Evolutionary conservation across 148 eudicot genomes (phyloP).

Genomic region (Vaccinium corymbosum): DNA sequence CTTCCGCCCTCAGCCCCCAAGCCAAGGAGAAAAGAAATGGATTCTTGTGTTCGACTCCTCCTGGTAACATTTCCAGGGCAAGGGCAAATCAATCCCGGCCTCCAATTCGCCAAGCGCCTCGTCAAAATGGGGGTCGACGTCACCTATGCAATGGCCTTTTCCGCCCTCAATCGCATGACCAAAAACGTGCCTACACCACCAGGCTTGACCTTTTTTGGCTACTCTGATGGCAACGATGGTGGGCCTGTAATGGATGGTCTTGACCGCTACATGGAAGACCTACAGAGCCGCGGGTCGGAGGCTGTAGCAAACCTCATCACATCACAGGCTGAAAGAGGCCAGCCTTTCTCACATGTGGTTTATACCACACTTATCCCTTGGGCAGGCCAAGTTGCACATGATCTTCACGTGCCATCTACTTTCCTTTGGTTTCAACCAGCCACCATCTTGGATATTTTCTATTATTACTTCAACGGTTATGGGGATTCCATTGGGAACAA

Average conservation of each 20-base stretch:
- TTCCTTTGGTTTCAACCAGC: constrained; percentile 39
- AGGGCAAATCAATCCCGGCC: constrained; percentile 56
- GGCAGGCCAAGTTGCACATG: constrained; percentile 46
- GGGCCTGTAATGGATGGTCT: background rate
- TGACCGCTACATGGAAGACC: constrained; percentile 15
- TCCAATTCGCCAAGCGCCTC: constrained; percentile 51
- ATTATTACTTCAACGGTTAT: constrained; percentile 30
- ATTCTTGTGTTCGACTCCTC: constrained; percentile 25
- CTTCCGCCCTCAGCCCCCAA: background rate
- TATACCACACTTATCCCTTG: constrained; percentile 38
- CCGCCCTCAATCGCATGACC: constrained; percentile 16
- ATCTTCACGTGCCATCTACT: constrained; percentile 33
- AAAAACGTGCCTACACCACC: constrained; percentile 16
- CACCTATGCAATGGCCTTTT: constrained; percentile 38
- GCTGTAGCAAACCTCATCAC: constrained; percentile 23
- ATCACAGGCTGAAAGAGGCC: constrained; percentile 18
- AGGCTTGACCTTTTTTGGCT: constrained; percentile 10
- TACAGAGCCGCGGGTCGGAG: constrained; percentile 19
- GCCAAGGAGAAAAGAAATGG: constrained; percentile 8
- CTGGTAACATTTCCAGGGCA: constrained; percentile 32
- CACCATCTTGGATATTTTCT: constrained; percentile 32
- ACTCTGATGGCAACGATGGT: constrained; percentile 33
- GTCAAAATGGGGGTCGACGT: constrained; percentile 26
- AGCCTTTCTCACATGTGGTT: constrained; percentile 32
- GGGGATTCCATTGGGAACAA: constrained; percentile 7